Evolutionary conservation across 331 rosid genomes (phyloP).

Genomic region (Dryas integrifolia): DNA sequence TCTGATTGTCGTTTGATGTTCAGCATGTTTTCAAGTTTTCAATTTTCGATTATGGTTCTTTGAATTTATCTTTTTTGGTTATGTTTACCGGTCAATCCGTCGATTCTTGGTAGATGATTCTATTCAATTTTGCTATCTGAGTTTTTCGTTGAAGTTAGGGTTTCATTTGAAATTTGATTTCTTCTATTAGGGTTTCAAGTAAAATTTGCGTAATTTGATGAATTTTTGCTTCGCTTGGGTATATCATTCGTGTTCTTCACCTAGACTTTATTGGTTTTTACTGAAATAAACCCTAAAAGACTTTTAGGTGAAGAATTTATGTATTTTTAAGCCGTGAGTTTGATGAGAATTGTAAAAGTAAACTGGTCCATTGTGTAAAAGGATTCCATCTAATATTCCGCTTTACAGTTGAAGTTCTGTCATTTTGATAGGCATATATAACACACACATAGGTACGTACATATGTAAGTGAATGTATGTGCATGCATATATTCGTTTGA

Average conservation of each 20-base stretch:
- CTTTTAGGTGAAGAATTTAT: background rate
- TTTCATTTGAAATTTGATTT: conserved; percentile 7
- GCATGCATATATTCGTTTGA: background rate
- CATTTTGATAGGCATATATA: background rate
- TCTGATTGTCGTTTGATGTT: background rate
- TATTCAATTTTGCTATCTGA: background rate
- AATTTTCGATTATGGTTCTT: background rate
- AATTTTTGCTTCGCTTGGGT: background rate
- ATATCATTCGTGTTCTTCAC: background rate
- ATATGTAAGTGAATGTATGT: too few species aligned
- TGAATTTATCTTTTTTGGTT: conserved; percentile 2
- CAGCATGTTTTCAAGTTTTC: background rate
- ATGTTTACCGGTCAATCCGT: background rate
- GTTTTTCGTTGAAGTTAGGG: conserved; percentile 23
- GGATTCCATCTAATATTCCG: background rate
- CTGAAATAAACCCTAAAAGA: background rate
- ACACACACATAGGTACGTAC: background rate
- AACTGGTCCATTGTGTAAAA: background rate
- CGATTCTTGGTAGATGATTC: background rate
- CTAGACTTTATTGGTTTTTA: background rate
- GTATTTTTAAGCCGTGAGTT: background rate
- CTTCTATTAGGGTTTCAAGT: background rate
- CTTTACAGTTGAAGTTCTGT: background rate
- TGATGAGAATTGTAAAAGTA: background rate
- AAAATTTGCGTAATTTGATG: background rate